Base-by-base conservation (phyloP, 495 filamentous ascomycete genomes). In the Tuber melanosporum region DNA sequence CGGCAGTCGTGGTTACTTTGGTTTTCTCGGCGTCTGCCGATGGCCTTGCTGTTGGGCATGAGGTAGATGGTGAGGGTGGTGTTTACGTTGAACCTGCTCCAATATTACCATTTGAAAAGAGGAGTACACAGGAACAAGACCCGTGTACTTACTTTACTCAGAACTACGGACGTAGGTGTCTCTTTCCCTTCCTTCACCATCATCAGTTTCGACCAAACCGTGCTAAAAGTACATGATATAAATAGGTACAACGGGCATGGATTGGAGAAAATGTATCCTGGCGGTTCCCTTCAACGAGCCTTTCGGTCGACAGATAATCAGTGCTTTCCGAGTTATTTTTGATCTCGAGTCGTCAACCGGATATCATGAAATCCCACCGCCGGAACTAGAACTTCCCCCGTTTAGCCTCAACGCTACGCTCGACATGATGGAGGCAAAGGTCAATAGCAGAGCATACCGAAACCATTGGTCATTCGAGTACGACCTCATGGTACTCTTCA, bases 381-480 rank as follows among this genome's bases (percentile, higher is more conserved):
- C 76, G 36, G 78, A 80, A 36, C 57, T 78, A 20, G 76, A 78
- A 52, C 73, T 78, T 15, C 32, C 47, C 3, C 73, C 78, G 1
- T 78, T 80, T 70, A 76, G 74, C 22, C 36, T 81, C 26, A 79
- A 81, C 36, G 72, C 76, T 41, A 81, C 77, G 0, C 70, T 82
- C n/a, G 73, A 75, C 36, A 69, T 49, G 39, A 80, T 82, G 44
- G 73, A 80, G 36, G 46, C 42, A 15, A 82, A 80, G 42, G 20
- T 70, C 3, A 79, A 80, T 15, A 66, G 45, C 15, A 76, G 49
- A 36, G 42, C 10, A 19, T 81, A 81, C 32, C 32, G 32, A 32
- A 32, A 32, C 32, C 32, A 32, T 32, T 32, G 32, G 32, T 32
- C 32, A 32, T 32, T 32, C 32, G 32, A 32, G 32, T 32, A 32